Evolutionary conservation across 345 rosid genomes (phyloP).

Genomic region (Arabidopsis suecica): DNA sequence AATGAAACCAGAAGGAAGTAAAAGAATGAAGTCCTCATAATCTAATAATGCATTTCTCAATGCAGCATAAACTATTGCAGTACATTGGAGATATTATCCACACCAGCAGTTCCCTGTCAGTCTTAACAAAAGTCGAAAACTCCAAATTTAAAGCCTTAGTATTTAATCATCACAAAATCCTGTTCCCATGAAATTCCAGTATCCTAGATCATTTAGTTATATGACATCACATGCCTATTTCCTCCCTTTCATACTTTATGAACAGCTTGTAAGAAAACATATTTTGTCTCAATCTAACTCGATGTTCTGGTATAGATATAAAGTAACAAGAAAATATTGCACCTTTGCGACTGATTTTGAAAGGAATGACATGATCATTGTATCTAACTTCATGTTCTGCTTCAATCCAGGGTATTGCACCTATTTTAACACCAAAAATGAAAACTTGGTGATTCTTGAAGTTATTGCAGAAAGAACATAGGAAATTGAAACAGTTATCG

Average conservation of each 20-base stretch:
- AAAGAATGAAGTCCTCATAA: conserved; percentile 3
- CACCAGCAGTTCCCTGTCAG: neutral
- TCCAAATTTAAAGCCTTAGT: conserved; percentile 1
- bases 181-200: neutral
- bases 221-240: conserved; percentile 1
- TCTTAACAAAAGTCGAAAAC: neutral
- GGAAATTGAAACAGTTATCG: conserved; percentile 5
- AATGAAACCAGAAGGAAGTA: conserved; percentile 3
- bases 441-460: conserved; percentile 10
- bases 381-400: conserved; percentile 76
- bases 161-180: neutral
- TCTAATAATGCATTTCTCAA: conserved; percentile 8
- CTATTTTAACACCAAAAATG: conserved; percentile 47
- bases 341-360: conserved; percentile 75
- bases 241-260: neutral
- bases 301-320: neutral
- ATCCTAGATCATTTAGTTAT: conserved; percentile 7
- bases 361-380: conserved; percentile 71
- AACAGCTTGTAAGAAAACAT: conserved; percentile 21
- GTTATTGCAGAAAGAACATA: conserved; percentile 12
- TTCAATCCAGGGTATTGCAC: conserved; percentile 88
- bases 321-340: conserved; percentile 18
- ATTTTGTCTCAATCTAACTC: neutral
- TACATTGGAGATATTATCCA: neutral
- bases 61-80: neutral